A percentile compares a stretch with the other conserved stretches of the same genome.
Conservation (phyloP, 179 eudicot genomes). For the Silene vulgaris region DNA sequence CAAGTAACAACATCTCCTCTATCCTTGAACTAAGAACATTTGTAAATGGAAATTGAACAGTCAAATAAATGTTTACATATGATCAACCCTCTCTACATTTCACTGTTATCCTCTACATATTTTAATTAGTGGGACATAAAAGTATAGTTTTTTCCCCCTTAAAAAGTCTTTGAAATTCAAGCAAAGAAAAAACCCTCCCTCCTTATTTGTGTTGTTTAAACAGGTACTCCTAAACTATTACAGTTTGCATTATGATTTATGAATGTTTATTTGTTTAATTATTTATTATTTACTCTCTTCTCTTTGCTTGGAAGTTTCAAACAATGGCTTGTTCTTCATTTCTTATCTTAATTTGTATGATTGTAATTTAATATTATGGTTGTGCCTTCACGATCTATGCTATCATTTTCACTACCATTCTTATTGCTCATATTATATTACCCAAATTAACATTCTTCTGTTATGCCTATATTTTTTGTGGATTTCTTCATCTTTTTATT, state of each 20-base stretch:
- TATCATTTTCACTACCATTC: constrained; percentile 31
- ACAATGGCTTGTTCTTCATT: constrained; percentile 19
- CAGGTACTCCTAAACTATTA: constrained; percentile 7
- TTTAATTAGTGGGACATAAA: not conserved
- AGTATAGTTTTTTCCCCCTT: not conserved
- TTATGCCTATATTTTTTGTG: not conserved
- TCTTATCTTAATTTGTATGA: not conserved
- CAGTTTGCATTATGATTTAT: constrained; percentile 13
- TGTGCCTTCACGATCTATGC: constrained; percentile 35
- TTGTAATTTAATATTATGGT: constrained; percentile 21
- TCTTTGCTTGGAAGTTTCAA: constrained; percentile 29
- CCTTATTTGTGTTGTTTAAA: not conserved
- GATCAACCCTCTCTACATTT: not conserved
- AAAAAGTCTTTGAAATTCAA: not conserved
- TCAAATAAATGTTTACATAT: too few species aligned
- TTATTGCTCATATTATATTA: constrained; percentile 17
- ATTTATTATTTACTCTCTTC: not conserved
- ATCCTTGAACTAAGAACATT: too few species aligned
- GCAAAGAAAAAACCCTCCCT: constrained; percentile 6
- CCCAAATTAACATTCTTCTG: not conserved
- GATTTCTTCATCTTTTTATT: not conserved
- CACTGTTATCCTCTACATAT: too few species aligned
- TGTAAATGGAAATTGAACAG: too few species aligned
- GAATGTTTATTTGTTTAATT: constrained; percentile 17
- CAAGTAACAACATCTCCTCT: too few species aligned